Percentiles rank a stretch among this genome's conserved stretches.
These are phyloP conservation scores for Cystobasidium onofrii DNA, from an alignment of 768 basidiomycete species.

Conservation along the genomic window DNA sequence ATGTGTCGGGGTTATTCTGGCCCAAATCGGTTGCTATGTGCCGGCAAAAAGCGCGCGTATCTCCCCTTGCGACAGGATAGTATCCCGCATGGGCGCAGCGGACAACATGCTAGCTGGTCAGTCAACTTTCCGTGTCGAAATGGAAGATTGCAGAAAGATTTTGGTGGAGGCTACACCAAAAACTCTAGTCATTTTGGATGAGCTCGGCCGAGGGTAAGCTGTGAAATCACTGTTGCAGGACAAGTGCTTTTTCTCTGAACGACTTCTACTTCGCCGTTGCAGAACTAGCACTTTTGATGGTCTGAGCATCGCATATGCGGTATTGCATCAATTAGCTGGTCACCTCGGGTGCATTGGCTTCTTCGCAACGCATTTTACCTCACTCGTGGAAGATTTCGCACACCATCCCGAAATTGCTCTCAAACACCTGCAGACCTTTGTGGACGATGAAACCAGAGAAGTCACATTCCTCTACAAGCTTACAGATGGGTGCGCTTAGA, in stretches of 20 bases:
- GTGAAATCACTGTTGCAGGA: constrained; percentile 85
- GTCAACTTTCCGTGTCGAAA: constrained; percentile 87
- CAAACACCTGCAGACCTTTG: constrained; percentile 91
- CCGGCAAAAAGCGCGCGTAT: constrained; percentile 75
- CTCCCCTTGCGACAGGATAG: constrained; percentile 80
- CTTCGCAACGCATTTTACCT: constrained; percentile 97
- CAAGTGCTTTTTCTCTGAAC: constrained; percentile 88
- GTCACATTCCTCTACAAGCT: constrained; percentile 89
- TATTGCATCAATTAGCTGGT: constrained; percentile 86
- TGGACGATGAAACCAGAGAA: constrained; percentile 84
- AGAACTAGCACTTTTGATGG: constrained; percentile 97
- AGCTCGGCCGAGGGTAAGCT: constrained; percentile 44
- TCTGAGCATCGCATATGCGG: constrained; percentile 96
- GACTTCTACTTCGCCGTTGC: constrained; percentile 80
- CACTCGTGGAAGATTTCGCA: constrained; percentile 81
- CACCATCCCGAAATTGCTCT: constrained; percentile 56
- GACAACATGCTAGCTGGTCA: constrained; percentile 45
- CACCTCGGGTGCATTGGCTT: constrained; percentile 83
- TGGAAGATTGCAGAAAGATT: constrained; percentile 60
- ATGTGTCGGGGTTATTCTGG: constrained; percentile 76
- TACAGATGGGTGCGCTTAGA: constrained; percentile 42
- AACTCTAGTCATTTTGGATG: constrained; percentile 89
- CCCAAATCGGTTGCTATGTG: constrained; percentile 89
- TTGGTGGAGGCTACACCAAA: constrained; percentile 74
- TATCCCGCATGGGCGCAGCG: constrained; percentile 88